These are phyloP conservation scores for Biscogniauxia mediterranea DNA, from an alignment of 2,329 filamentous ascomycete genomes.

Conservation along the genomic window DNA sequence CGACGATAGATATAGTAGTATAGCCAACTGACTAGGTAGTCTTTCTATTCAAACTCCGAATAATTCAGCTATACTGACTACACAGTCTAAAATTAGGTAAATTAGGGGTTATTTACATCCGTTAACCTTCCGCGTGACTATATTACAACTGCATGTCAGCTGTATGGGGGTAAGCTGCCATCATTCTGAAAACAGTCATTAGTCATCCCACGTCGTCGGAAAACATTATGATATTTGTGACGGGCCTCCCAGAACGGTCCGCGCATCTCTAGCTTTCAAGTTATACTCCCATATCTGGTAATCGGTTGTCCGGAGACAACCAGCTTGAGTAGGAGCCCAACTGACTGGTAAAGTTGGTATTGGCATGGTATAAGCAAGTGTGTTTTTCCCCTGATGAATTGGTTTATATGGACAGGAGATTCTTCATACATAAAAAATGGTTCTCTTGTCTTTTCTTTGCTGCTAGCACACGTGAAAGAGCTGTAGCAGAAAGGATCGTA, in stretches of 20 bases:
- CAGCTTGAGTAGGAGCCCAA: constrained; percentile 12
- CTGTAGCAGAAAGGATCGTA: neutral
- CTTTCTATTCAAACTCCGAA: too few species aligned
- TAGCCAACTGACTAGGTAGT: too few species aligned
- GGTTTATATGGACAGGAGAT: neutral
- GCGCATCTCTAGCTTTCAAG: constrained; percentile 3
- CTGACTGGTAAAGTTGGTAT: constrained; percentile 15
- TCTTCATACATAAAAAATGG: neutral
- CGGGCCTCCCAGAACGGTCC: constrained; percentile 25
- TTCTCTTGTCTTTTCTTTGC: neutral
- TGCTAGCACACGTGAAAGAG: neutral
- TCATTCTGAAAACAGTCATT: neutral
- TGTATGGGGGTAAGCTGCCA: neutral
- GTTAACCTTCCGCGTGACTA: too few species aligned
- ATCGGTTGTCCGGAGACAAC: constrained; percentile 20
- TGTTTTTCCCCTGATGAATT: neutral
- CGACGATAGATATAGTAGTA: too few species aligned
- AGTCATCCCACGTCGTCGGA: constrained; percentile 16
- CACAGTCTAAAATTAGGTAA: too few species aligned
- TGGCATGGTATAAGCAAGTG: constrained; percentile 8
- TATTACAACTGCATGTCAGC: neutral
- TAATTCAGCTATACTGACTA: too few species aligned
- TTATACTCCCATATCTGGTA: constrained; percentile 26
- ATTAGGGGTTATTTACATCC: neutral
- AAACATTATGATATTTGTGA: constrained; percentile 25